A percentile compares a stretch with the other conserved stretches of the same genome.
These are phyloP conservation scores for Pichia occidentalis DNA, from an alignment of 805 yeast species.

Conservation along the genomic window DNA sequence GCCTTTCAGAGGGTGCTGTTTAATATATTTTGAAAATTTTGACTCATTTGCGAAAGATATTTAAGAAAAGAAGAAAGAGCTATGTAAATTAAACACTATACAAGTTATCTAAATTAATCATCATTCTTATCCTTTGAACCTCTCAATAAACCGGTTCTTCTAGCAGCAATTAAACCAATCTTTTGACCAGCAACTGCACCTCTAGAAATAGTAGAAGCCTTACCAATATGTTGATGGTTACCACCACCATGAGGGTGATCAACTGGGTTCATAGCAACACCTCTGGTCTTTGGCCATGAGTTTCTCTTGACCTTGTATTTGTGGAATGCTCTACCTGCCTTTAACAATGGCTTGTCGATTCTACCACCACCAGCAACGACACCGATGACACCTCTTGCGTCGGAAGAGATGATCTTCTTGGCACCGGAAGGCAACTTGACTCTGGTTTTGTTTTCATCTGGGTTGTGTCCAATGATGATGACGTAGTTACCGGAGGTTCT, in stretches of 20 bases:
- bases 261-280: slow-evolving; percentile 99
- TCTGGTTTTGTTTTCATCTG: slow-evolving; percentile 98
- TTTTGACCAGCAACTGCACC: slow-evolving; percentile 99
- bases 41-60: slow-evolving; percentile 9
- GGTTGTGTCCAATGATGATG: slow-evolving; percentile 98
- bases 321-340: slow-evolving; percentile 99
- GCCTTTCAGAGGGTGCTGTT: too few species aligned
- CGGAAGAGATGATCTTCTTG: slow-evolving; percentile 90
- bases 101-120: slow-evolving; percentile 22
- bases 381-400: slow-evolving; percentile 99
- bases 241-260: slow-evolving; percentile 99
- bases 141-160: slow-evolving; percentile 99
- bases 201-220: slow-evolving; percentile 98
- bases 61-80: slow-evolving; percentile 12
- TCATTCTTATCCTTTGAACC: slow-evolving; percentile 78
- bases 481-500: slow-evolving; percentile 99
- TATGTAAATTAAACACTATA: slow-evolving; percentile 8
- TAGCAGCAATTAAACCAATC: slow-evolving; percentile 99
- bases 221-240: slow-evolving; percentile 99
- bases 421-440: slow-evolving; percentile 99
- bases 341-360: slow-evolving; percentile 98
- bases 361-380: slow-evolving; percentile 99
- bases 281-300: slow-evolving; percentile 99
- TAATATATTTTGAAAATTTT: too few species aligned
- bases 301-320: slow-evolving; percentile 98